phyloP scores from a whole-genome alignment of 192 early-diverging fungal genomes.

The Thoreauomyces humboldtii region DNA sequence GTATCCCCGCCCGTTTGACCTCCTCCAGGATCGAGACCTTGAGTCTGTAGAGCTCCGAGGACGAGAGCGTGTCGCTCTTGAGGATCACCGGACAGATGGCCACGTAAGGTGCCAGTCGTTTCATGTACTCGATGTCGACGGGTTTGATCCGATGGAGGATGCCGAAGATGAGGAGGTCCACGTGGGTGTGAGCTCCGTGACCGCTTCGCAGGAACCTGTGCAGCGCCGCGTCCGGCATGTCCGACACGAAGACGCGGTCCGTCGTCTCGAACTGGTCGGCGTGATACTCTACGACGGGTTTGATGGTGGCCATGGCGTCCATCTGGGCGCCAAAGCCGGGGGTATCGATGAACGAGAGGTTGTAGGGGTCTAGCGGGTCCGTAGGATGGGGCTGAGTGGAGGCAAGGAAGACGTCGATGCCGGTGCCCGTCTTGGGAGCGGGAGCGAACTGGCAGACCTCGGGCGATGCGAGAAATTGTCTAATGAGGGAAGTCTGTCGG shows the following conservation, averaged over 20 bases:
- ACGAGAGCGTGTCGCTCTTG: constrained; percentile 58
- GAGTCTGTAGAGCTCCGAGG: constrained; percentile 50
- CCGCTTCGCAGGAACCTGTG: constrained; percentile 25
- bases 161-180: constrained; percentile 43
- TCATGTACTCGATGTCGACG: constrained; percentile 74
- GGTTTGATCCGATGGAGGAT: constrained; percentile 58
- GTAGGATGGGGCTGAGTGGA: constrained; percentile 30
- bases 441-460: constrained; percentile 23
- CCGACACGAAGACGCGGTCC: constrained; percentile 32
- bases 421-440: not conserved
- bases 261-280: constrained; percentile 33
- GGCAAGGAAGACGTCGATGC: constrained; percentile 7
- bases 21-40: constrained; percentile 53
- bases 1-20: constrained; percentile 51
- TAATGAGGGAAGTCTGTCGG: constrained; percentile 35
- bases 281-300: constrained; percentile 37
- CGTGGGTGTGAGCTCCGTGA: constrained; percentile 41
- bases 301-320: constrained; percentile 41
- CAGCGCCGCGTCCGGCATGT: constrained; percentile 1
- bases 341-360: constrained; percentile 46
- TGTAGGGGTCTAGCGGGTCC: constrained; percentile 23
- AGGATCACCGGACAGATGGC: constrained; percentile 68
- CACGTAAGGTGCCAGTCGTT: constrained; percentile 54
- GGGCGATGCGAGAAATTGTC: constrained; percentile 19
- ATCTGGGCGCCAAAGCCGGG: constrained; percentile 42